Conservation (phyloP, 805 yeast species). For the Starmerella apicola region DNA sequence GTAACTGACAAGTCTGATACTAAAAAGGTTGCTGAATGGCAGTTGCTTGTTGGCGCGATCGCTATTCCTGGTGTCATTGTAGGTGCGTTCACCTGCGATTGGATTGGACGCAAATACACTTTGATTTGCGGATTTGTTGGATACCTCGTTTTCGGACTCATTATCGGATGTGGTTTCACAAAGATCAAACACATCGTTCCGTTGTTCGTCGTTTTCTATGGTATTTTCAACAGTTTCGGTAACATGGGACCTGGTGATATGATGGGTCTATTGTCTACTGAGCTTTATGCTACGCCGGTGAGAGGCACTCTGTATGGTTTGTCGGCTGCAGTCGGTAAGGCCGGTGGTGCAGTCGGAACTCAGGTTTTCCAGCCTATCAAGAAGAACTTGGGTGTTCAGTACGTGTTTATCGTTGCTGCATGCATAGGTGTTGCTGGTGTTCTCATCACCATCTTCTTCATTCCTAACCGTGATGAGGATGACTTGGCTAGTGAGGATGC, state of each 20-base stretch:
- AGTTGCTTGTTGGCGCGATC: conserved; percentile 47
- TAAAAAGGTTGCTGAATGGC: conserved; percentile 60
- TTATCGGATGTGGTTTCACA: conserved; percentile 37
- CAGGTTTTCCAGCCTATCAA: conserved; percentile 59
- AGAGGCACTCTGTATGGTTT: conserved; percentile 67
- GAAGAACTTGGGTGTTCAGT: conserved; percentile 46
- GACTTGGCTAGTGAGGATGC: conserved; percentile 56
- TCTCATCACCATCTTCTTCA: conserved; percentile 42
- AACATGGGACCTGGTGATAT: conserved; percentile 71
- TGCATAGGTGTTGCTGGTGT: conserved; percentile 57
- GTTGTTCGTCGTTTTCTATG: conserved; percentile 59
- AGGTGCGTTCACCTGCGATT: conserved; percentile 54
- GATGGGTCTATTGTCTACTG: conserved; percentile 56
- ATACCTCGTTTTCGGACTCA: conserved; percentile 44
- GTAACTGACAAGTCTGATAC: conserved; percentile 34
- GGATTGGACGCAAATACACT: conserved; percentile 59
- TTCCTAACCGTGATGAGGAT: conserved; percentile 60
- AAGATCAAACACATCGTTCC: conserved; percentile 46
- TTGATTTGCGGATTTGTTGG: conserved; percentile 61
- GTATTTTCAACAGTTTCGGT: conserved; percentile 56
- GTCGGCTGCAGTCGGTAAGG: conserved; percentile 70
- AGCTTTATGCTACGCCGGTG: conserved; percentile 62
- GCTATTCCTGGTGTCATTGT: conserved; percentile 61
- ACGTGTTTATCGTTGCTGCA: conserved; percentile 76
- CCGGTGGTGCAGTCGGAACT: conserved; percentile 77